These are phyloP conservation scores for Flaveria ramosissima DNA, from an alignment of 129 eudicot genomes.

Conservation along the genomic window DNA sequence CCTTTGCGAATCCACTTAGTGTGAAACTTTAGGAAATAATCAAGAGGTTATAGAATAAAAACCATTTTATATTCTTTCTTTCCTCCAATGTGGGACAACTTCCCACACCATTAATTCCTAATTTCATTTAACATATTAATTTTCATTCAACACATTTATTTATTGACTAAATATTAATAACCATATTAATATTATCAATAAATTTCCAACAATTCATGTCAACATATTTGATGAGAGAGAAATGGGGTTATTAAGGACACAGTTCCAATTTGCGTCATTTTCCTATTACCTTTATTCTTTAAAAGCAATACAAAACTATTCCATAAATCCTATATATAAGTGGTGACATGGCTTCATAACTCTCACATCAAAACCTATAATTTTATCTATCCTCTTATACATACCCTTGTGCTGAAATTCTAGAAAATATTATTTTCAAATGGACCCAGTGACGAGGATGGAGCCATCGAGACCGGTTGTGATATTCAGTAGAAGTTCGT, in stretches of 20 bases:
- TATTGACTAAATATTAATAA: no score
- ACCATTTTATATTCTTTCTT: no score
- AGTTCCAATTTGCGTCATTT: conserved; percentile 26
- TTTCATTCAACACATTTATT: no score
- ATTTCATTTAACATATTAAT: no score
- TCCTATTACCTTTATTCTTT: conserved; percentile 30
- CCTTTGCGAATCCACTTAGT: no score
- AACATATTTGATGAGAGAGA: conserved; percentile 27
- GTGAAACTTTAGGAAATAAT: no score
- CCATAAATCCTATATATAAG: conserved; percentile 40
- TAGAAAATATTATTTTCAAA: background rate
- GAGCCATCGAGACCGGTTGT: conserved; percentile 72
- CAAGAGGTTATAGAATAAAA: no score
- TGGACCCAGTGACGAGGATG: conserved; percentile 66
- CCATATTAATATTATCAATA: no score
- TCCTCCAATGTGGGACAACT: no score
- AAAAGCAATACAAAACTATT: conserved; percentile 23
- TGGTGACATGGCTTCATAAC: conserved; percentile 14
- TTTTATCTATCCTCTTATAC: conserved; percentile 12
- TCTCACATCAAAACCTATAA: conserved; percentile 30
- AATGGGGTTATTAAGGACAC: conserved; percentile 32
- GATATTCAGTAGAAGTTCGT: conserved; percentile 70
- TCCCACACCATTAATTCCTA: no score
- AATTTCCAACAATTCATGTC: no score
- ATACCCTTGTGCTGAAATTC: background rate